Percentiles rank a stretch among this genome's conserved stretches.
Evolutionary conservation across 2,329 filamentous ascomycete species (phyloP).

Genomic region (Fusarium veterinarium): DNA sequence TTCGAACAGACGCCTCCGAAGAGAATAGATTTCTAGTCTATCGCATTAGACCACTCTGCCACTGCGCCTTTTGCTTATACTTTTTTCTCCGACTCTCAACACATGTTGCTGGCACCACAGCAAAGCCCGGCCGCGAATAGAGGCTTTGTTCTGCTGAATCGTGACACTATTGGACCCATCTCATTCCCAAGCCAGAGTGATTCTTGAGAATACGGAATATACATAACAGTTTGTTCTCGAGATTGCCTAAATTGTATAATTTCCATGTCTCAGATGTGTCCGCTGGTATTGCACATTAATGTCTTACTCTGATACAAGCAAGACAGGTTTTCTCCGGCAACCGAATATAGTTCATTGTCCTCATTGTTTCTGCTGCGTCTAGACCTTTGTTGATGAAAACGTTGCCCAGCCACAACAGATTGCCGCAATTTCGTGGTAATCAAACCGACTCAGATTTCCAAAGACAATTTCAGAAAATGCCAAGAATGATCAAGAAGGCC

Average conservation of each 20-base stretch:
- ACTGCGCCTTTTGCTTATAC: slow-evolving; percentile 13
- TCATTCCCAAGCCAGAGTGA: neutral
- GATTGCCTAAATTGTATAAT: neutral
- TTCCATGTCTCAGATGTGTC: neutral
- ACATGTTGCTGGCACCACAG: neutral
- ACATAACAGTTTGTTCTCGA: neutral
- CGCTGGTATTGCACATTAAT: neutral
- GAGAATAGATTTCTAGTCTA: slow-evolving; percentile 34
- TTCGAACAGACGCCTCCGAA: slow-evolving; percentile 30
- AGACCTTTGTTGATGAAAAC: neutral
- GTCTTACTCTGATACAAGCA: neutral
- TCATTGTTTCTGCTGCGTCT: neutral
- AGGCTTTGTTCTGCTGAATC: neutral
- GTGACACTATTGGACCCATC: too few relatives aligned
- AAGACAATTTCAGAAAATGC: neutral
- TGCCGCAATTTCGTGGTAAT: neutral
- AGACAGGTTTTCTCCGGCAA: slow-evolving; percentile 5
- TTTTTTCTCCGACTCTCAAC: neutral
- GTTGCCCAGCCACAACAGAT: slow-evolving; percentile 9
- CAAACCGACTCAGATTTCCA: neutral
- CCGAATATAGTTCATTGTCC: neutral
- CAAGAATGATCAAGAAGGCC: neutral
- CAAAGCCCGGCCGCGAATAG: neutral
- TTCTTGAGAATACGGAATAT: neutral
- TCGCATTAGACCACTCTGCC: slow-evolving; percentile 33